Evolutionary conservation across 257 asterid genomes (phyloP).

Genomic region (Solanum chilense): DNA sequence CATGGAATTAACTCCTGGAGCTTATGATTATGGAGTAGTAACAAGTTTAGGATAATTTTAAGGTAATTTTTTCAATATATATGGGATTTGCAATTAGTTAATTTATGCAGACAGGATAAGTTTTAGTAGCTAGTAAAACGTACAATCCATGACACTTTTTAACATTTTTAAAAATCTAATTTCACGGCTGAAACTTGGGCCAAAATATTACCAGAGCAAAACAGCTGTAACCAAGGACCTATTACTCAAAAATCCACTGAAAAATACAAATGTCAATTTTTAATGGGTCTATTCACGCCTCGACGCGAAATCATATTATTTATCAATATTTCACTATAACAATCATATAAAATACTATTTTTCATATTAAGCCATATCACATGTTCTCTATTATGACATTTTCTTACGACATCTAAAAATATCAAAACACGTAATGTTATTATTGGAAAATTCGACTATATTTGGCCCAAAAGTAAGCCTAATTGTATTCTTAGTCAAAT

Average conservation of each 20-base stretch:
- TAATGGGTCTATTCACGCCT: fast-evolving
- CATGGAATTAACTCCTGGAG: not conserved
- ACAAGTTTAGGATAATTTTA: not conserved
- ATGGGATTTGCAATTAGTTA: not conserved
- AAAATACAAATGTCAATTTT: not conserved
- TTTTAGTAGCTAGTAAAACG: not conserved
- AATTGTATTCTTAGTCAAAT: not conserved
- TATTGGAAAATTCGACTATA: not conserved
- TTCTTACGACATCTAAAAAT: fast-evolving
- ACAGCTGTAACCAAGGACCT: not conserved
- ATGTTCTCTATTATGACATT: not conserved
- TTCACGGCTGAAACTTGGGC: not conserved
- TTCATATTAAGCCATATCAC: not conserved
- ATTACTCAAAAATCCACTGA: not conserved
- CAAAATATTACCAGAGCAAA: not conserved
- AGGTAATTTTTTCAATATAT: not conserved
- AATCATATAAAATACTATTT: not conserved
- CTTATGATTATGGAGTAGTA: not conserved
- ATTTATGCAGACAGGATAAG: not conserved
- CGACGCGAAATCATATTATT: not conserved
- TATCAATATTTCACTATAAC: not conserved
- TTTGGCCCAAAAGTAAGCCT: not conserved
- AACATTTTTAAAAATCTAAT: not conserved
- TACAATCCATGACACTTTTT: not conserved
- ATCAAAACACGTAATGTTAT: not conserved